Conservation (phyloP, 192 early-diverging fungal species). For the Coemansia sp. region DNA sequence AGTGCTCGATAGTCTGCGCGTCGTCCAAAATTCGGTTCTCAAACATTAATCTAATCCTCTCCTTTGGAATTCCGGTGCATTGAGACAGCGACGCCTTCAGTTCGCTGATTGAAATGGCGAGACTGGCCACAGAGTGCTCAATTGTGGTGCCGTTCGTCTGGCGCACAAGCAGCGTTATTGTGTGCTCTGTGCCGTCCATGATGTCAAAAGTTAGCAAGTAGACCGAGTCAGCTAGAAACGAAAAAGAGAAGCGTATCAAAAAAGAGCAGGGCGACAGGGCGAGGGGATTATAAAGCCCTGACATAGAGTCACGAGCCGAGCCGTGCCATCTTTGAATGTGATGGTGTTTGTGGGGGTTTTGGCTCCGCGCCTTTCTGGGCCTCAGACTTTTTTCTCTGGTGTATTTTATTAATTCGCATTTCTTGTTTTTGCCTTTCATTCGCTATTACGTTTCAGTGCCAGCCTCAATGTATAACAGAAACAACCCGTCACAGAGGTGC, state of each 20-base stretch:
- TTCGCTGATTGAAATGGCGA: slow-evolving; percentile 14
- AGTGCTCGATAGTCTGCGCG: slow-evolving; percentile 32
- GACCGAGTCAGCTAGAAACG: not conserved
- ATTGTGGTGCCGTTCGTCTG: slow-evolving; percentile 35
- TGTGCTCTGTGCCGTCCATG: slow-evolving; percentile 11
- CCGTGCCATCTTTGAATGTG: not conserved
- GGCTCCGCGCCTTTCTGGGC: not conserved
- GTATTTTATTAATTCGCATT: slow-evolving; percentile 1
- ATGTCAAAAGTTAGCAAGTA: not conserved
- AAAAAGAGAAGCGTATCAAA: slow-evolving; percentile 2
- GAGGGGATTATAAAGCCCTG: too few relatives aligned
- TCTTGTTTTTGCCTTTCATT: slow-evolving; percentile 1
- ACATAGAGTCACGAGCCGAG: not conserved
- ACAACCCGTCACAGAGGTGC: slow-evolving; percentile 33
- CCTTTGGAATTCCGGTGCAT: slow-evolving; percentile 30
- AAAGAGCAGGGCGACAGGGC: not conserved
- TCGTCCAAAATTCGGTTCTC: slow-evolving; percentile 39
- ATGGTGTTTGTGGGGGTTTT: not conserved
- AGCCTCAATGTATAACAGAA: slow-evolving; percentile 43
- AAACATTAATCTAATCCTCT: slow-evolving; percentile 37
- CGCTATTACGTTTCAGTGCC: not conserved
- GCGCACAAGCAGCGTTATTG: slow-evolving; percentile 23
- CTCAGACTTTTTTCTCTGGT: not conserved
- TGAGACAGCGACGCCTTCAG: slow-evolving; percentile 31
- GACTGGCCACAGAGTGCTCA: slow-evolving; percentile 13